A percentile compares a stretch with the other conserved stretches of the same genome.
phyloP scores from a whole-genome alignment of 169 alveolate genomes.

The Besnoitia besnoiti region DNA sequence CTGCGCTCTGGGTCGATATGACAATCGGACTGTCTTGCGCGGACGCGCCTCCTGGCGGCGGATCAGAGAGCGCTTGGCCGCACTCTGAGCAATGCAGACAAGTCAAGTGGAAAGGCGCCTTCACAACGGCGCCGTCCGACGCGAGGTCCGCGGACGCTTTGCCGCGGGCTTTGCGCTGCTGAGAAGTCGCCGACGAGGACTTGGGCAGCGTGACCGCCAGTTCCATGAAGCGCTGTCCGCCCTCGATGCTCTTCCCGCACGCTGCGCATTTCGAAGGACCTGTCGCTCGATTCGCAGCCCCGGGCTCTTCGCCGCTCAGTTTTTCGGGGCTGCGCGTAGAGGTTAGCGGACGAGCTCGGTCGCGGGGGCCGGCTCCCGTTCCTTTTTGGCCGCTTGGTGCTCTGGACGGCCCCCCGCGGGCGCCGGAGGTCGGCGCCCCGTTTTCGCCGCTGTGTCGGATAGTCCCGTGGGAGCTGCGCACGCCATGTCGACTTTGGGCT shows the following conservation, averaged over 20 bases:
- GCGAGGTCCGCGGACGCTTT: not conserved
- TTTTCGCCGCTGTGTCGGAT: too few relatives aligned
- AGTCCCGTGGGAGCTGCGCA: too few relatives aligned
- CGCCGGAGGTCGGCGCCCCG: too few relatives aligned
- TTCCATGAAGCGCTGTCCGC: not conserved
- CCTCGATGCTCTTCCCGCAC: not conserved
- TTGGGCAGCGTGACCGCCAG: not conserved
- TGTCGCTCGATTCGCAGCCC: too few relatives aligned
- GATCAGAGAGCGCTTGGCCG: not conserved
- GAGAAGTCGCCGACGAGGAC: not conserved
- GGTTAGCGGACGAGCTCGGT: too few relatives aligned
- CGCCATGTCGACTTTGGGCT: too few relatives aligned
- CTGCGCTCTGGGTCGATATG: not conserved
- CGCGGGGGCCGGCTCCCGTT: too few relatives aligned
- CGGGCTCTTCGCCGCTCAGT: too few relatives aligned
- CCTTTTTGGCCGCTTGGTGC: too few relatives aligned
- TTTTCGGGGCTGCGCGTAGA: too few relatives aligned
- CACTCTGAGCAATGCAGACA: constrained; percentile 25
- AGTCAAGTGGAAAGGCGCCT: not conserved
- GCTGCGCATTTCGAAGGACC: not conserved
- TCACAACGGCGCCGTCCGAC: not conserved
- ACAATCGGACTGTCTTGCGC: not conserved
- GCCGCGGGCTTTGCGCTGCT: not conserved
- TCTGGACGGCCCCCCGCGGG: too few relatives aligned
- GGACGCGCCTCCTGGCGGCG: not conserved